A percentile compares a stretch with the other conserved stretches of the same genome.
Conservation (phyloP, 768 basidiomycete genomes). For the Lyophyllum atratum region DNA sequence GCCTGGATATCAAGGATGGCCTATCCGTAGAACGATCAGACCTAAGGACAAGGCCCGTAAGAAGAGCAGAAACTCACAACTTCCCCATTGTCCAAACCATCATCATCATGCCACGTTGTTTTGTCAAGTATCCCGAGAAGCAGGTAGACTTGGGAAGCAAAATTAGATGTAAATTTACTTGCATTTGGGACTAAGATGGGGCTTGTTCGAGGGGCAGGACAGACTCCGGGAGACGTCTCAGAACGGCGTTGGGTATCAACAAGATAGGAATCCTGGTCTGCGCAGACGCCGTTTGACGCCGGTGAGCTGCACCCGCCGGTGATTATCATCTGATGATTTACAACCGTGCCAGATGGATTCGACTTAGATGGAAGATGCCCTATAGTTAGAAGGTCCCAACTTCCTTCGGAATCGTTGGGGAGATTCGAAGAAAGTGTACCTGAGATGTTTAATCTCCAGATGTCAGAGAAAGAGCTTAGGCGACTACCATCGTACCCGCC, state of each 20-base stretch:
- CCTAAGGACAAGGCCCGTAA: not conserved
- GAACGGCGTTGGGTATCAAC: constrained; percentile 42
- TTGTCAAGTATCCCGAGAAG: constrained; percentile 68
- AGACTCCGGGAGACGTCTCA: constrained; percentile 44
- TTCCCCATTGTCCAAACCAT: constrained; percentile 66
- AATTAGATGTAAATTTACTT: constrained; percentile 55
- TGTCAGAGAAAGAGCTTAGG: constrained; percentile 55
- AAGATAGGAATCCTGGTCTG: constrained; percentile 59
- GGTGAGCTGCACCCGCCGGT: constrained; percentile 63
- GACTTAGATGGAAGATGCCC: constrained; percentile 39
- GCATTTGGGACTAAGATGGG: constrained; percentile 63
- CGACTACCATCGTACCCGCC: constrained; percentile 63
- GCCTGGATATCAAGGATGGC: constrained; percentile 62
- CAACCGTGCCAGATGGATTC: constrained; percentile 60
- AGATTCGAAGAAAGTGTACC: constrained; percentile 75
- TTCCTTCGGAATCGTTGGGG: constrained; percentile 48
- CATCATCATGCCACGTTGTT: constrained; percentile 67
- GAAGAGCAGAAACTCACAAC: constrained; percentile 48
- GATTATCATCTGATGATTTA: constrained; percentile 53
- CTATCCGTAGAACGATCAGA: constrained; percentile 31
- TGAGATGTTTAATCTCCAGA: constrained; percentile 71
- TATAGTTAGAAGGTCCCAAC: constrained; percentile 57
- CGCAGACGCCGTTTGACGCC: constrained; percentile 49
- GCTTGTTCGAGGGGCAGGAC: constrained; percentile 67
- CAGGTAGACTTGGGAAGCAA: constrained; percentile 66